Percentiles rank a stretch among this genome's conserved stretches.
These are phyloP conservation scores for Boletus semigastroideus DNA, from an alignment of 1,284 basidiomycete genomes.

Conservation along the genomic window DNA sequence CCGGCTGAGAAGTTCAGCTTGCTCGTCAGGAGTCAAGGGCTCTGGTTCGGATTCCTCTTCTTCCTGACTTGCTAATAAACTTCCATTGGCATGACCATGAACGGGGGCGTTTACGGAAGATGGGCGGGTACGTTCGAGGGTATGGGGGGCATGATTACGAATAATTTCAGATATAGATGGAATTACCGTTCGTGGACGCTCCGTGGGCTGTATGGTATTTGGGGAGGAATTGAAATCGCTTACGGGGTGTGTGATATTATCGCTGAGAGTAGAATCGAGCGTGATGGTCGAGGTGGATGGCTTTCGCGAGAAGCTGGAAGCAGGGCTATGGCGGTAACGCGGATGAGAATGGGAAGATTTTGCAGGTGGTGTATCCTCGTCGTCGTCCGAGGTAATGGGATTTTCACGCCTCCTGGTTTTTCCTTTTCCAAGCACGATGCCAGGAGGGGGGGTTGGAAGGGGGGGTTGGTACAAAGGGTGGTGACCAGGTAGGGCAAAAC, in stretches of 20 bases:
- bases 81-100: conserved; percentile 47
- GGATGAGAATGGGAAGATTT: conserved; percentile 35
- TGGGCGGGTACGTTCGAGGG: conserved; percentile 46
- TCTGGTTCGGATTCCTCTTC: conserved; percentile 53
- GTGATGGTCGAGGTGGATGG: conserved; percentile 45
- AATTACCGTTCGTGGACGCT: conserved; percentile 42
- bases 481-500: conserved; percentile 51
- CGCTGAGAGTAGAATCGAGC: conserved; percentile 21
- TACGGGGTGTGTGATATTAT: conserved; percentile 13
- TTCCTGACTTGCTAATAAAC: conserved; percentile 40
- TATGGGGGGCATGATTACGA: conserved; percentile 62
- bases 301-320: conserved; percentile 38
- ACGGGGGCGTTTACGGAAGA: conserved; percentile 46
- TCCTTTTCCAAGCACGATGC: conserved; percentile 68
- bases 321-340: conserved; percentile 39
- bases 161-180: conserved; percentile 86
- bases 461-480: conserved; percentile 79
- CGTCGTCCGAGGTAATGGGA: conserved; percentile 34
- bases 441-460: conserved; percentile 76
- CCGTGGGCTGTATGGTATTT: conserved; percentile 21
- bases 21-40: conserved; percentile 50
- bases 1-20: conserved; percentile 62
- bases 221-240: conserved; percentile 14
- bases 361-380: conserved; percentile 21
- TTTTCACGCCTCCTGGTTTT: conserved; percentile 45